Conservation (phyloP, 371 early-diverging fungal species). For the Lichtheimia ramosa region DNA sequence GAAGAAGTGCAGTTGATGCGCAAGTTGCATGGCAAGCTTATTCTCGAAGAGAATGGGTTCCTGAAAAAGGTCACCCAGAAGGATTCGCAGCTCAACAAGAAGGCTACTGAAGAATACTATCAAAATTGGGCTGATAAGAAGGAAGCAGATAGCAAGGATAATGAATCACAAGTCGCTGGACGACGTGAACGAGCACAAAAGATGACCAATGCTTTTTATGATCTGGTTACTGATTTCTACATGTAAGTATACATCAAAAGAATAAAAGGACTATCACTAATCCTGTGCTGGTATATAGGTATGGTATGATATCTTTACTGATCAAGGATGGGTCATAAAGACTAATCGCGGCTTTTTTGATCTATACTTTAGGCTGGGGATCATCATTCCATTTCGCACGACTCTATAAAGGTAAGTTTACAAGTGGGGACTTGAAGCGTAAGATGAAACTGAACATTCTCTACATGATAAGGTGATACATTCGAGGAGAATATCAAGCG, state of each 20-base stretch:
- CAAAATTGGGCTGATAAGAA: slow-evolving; percentile 37
- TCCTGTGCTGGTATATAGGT: no score
- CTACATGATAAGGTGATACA: slow-evolving; percentile 41
- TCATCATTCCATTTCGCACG: slow-evolving; percentile 79
- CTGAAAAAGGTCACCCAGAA: slow-evolving; percentile 49
- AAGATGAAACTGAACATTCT: no score
- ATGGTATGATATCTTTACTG: no score
- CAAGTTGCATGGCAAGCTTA: slow-evolving; percentile 36
- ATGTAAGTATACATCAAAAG: slow-evolving; percentile 47
- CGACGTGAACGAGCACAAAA: slow-evolving; percentile 52
- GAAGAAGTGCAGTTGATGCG: slow-evolving; percentile 39
- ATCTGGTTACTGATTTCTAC: slow-evolving; percentile 66
- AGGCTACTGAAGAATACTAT: slow-evolving; percentile 37
- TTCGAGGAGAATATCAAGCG: slow-evolving; percentile 72
- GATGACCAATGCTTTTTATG: slow-evolving; percentile 66
- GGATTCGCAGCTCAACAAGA: slow-evolving; percentile 49
- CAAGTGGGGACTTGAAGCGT: no score
- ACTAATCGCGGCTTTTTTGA: no score
- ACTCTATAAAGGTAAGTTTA: slow-evolving; percentile 42
- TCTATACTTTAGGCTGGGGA: slow-evolving; percentile 65
- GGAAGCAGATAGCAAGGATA: slow-evolving; percentile 24
- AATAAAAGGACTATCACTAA: neutral
- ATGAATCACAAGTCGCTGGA: slow-evolving; percentile 27
- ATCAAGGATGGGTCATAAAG: no score
- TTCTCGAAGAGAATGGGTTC: slow-evolving; percentile 36